phyloP scores from a whole-genome alignment of 1,284 basidiomycete genomes.

The Fistulina hepatica region DNA sequence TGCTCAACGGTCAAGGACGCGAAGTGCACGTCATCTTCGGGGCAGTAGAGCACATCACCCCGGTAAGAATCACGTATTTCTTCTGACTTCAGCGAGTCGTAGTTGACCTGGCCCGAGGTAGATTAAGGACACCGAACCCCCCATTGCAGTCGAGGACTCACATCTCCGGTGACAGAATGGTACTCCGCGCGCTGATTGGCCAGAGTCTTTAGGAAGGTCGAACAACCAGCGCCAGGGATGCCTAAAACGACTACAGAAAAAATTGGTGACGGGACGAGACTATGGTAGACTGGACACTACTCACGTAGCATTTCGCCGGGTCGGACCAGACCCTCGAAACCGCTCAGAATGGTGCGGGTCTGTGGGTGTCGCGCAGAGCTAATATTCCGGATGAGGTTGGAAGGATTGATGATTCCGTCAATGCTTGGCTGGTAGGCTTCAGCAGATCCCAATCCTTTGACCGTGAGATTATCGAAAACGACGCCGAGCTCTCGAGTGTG shows the following conservation, averaged over 20 bases:
- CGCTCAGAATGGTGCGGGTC: slow-evolving; percentile 31
- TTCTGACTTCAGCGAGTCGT: slow-evolving; percentile 47
- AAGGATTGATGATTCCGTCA: slow-evolving; percentile 31
- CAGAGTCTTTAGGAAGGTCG: slow-evolving; percentile 48
- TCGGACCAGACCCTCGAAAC: slow-evolving; percentile 40
- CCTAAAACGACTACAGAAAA: slow-evolving; percentile 38
- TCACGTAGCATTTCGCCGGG: slow-evolving; percentile 46
- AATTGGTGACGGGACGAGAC: background rate
- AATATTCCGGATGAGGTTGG: slow-evolving; percentile 24
- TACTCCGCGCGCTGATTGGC: slow-evolving; percentile 44
- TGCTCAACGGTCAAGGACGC: slow-evolving; percentile 58
- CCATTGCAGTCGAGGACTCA: slow-evolving; percentile 71
- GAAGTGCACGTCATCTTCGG: slow-evolving; percentile 62
- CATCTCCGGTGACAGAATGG: slow-evolving; percentile 49
- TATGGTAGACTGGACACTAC: slow-evolving; percentile 9
- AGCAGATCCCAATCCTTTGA: slow-evolving; percentile 35
- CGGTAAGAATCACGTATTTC: slow-evolving; percentile 40
- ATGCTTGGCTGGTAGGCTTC: slow-evolving; percentile 33
- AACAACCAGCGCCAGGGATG: slow-evolving; percentile 47
- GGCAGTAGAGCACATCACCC: slow-evolving; percentile 51
- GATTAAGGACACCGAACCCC: slow-evolving; percentile 55
- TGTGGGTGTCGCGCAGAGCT: slow-evolving; percentile 29
- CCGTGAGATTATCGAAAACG: slow-evolving; percentile 36
- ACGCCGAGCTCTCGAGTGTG: slow-evolving; percentile 38
- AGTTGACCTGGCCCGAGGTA: slow-evolving; percentile 54